phyloP scores from a whole-genome alignment of 805 yeast genomes.

The Suhomyces pyralidae region DNA sequence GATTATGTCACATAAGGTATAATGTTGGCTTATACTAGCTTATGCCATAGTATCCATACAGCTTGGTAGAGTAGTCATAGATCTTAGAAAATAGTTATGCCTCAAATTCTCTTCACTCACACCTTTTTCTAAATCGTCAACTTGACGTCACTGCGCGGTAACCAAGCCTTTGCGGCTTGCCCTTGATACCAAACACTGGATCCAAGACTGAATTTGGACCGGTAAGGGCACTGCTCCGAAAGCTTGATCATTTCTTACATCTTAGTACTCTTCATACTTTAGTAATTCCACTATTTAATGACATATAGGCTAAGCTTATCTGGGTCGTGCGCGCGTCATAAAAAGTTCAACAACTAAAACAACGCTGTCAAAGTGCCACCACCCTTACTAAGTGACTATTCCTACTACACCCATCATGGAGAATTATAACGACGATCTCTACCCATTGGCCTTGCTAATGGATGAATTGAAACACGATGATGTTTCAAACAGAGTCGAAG shows the following conservation, averaged over 20 bases:
- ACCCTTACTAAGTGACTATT: neutral
- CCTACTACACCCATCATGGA: constrained; percentile 24
- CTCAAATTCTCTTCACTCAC: too few species aligned
- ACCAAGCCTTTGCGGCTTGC: neutral
- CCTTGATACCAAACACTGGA: too few species aligned
- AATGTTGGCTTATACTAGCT: neutral
- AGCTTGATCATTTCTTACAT: too few species aligned
- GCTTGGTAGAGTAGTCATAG: neutral
- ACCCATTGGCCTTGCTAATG: constrained; percentile 93
- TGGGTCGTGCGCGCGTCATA: neutral
- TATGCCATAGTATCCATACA: neutral
- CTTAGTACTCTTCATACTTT: too few species aligned
- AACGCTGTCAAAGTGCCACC: neutral
- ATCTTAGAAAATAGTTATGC: too few species aligned
- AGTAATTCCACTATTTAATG: too few species aligned
- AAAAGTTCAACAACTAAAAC: constrained; percentile 1
- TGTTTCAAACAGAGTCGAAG: constrained; percentile 86
- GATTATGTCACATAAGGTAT: neutral
- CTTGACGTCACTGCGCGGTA: neutral
- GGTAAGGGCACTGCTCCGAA: too few species aligned
- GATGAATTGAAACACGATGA: constrained; percentile 98
- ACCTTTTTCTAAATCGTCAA: neutral
- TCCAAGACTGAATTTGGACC: too few species aligned
- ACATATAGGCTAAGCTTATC: neutral
- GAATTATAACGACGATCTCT: constrained; percentile 58